Percentiles rank a stretch among this genome's conserved stretches.
phyloP scores from a whole-genome alignment of 2,329 filamentous ascomycete species.

The Ceratocystis lukuohia region DNA sequence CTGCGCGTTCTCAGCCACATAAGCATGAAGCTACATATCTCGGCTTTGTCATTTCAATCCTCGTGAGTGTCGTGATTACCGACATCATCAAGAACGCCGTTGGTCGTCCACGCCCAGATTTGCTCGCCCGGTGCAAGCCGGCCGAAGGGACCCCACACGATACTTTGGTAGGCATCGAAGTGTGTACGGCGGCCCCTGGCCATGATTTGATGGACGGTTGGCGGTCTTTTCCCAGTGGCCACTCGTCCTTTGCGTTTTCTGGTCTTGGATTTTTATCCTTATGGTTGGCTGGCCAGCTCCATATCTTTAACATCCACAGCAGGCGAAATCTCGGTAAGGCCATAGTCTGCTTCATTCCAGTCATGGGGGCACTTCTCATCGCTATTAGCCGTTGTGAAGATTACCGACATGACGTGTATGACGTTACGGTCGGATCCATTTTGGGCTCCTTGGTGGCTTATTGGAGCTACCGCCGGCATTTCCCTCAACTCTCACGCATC shows the following conservation, averaged over 20 bases:
- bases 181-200: slow-evolving; percentile 59
- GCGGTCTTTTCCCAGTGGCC: slow-evolving; percentile 71
- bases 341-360: slow-evolving; percentile 43
- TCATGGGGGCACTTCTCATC: slow-evolving; percentile 52
- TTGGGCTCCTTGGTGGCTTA: slow-evolving; percentile 48
- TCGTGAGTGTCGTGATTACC: slow-evolving; percentile 70
- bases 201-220: slow-evolving; percentile 68
- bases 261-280: slow-evolving; percentile 63
- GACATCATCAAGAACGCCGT: slow-evolving; percentile 85
- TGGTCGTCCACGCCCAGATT: slow-evolving; percentile 53
- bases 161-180: slow-evolving; percentile 47
- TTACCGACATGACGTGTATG: slow-evolving; percentile 58
- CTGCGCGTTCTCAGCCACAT: slow-evolving; percentile 50
- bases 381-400: slow-evolving; percentile 57
- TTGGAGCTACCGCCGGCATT: slow-evolving; percentile 54
- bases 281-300: slow-evolving; percentile 54
- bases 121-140: slow-evolving; percentile 68
- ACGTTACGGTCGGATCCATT: slow-evolving; percentile 48
- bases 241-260: slow-evolving; percentile 65
- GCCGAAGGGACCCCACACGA: slow-evolving; percentile 33
- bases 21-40: slow-evolving; percentile 79
- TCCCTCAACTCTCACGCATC: slow-evolving; percentile 40
- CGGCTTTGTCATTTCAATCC: slow-evolving; percentile 61
- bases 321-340: slow-evolving; percentile 42
- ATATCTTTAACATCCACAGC: slow-evolving; percentile 36